Percentiles rank a stretch among this genome's conserved stretches.
phyloP scores from a whole-genome alignment of 2,329 filamentous ascomycete genomes.

The Dendryphion nanum region DNA sequence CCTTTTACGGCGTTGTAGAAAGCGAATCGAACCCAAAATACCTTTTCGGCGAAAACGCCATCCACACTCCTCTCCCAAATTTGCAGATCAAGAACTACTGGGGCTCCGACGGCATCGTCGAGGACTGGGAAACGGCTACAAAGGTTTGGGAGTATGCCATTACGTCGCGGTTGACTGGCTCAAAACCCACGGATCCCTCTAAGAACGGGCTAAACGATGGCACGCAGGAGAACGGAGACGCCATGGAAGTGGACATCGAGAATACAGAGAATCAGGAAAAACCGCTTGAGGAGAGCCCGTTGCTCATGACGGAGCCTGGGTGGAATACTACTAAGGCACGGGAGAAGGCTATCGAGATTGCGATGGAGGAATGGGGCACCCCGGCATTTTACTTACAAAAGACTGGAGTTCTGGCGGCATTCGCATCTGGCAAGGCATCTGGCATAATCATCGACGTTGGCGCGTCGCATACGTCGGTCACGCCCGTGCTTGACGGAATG shows the following conservation, averaged over 20 bases:
- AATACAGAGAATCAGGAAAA: constrained; percentile 64
- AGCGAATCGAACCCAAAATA: constrained; percentile 51
- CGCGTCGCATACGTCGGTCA: constrained; percentile 83
- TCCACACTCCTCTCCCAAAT: constrained; percentile 71
- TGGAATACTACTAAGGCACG: constrained; percentile 88
- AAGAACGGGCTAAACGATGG: constrained; percentile 79
- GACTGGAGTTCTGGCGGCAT: constrained; percentile 86
- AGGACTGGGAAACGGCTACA: constrained; percentile 92
- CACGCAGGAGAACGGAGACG: constrained; percentile 54
- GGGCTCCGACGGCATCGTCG: constrained; percentile 81
- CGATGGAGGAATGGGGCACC: constrained; percentile 94
- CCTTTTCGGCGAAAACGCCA: constrained; percentile 86
- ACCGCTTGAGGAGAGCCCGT: constrained; percentile 80
- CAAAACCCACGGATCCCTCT: constrained; percentile 65
- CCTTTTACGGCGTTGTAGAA: constrained; percentile 70
- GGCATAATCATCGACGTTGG: constrained; percentile 91
- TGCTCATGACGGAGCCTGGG: constrained; percentile 89
- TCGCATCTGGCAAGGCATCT: constrained; percentile 88
- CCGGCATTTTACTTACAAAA: constrained; percentile 93
- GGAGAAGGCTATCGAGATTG: constrained; percentile 92
- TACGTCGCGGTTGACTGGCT: constrained; percentile 80
- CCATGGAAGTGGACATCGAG: constrained; percentile 60
- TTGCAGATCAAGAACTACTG: constrained; percentile 92
- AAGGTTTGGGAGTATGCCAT: constrained; percentile 93
- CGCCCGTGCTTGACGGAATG: constrained; percentile 91